Base-by-base conservation (phyloP, 768 basidiomycete genomes). In the Solioccasus polychromus region DNA sequence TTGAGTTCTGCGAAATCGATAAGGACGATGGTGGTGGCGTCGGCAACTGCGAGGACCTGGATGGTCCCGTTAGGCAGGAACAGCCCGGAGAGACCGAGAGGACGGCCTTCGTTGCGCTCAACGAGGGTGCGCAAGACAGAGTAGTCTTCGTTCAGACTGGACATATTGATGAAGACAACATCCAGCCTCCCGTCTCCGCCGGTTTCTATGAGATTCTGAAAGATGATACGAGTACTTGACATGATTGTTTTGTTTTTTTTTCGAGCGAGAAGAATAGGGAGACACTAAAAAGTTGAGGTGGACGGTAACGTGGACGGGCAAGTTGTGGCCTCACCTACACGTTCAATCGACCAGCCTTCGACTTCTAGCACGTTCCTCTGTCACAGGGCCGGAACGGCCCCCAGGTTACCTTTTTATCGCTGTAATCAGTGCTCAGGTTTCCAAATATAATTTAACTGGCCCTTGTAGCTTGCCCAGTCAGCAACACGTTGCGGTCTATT, bases 41-140 rank as follows among this genome's bases (percentile, higher is more conserved):
- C 64, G 2, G 66, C 55, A 39, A 66, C 31, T 17, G 60, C 62
- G 37, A 66, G 54, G 40, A 61, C 24, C 17, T 48, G 51, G 22
- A 66, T 62, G 9, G 44, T 35, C 9, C 64, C 58, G 15, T 50
- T 39, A n/a, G 36, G 39, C n/a, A 56, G 20, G 36, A 55, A 67
- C 8, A 54, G 18, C 20, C 54, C 53, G 1, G 64, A 66, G 24
- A 66, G 57, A 32, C 64, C 64, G 5, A 66, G 59, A 35, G 66
- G 47, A 14, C 57, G 63, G 15, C 66, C 64, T 9, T 68, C 66
- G 48, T 66, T 66, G 47, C 64, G 55, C 36, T 64, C 55, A 3
- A 66, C 52, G 42, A 66, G 26, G 17, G 45, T 47, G 24, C 55
- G 51, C 10, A 66, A 24, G 11, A 51, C 50, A 22, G 44, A 3